Evolutionary conservation across 768 basidiomycete genomes (phyloP), one percentile per base, ranked within the genome.

Genomic region (Fomitopsis pulvina): DNA sequence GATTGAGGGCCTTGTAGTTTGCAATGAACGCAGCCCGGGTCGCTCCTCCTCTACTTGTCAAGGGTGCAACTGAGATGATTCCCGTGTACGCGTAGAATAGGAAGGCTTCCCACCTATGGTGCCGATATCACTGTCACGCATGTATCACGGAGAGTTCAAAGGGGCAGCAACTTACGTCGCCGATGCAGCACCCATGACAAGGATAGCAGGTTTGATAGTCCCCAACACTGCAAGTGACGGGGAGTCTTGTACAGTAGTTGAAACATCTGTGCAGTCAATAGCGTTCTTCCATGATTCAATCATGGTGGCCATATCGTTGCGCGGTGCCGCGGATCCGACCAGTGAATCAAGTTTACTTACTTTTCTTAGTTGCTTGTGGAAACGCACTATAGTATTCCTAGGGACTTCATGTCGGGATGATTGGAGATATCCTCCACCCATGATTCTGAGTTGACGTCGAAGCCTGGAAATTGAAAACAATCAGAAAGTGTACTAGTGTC

Each of bases 81-180:
- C 52, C 55, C 11, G 53, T 52, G 46, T 53, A 60, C 1, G 53
- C n/a, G 40, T 59, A 63, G 50, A 55, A 61, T 0, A 63, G 18
- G 37, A 63, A 53, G 0, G 59, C 47, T 37, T 14, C 34, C 34
- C 30, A 32, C 16, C 30, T 32, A n/a, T n/a, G n/a, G n/a, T n/a
- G n/a, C n/a, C n/a, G n/a, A n/a, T n/a, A n/a, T n/a, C n/a, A n/a
- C n/a, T n/a, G n/a, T n/a, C n/a, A n/a, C n/a, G n/a, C n/a, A n/a
- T n/a, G n/a, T n/a, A n/a, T n/a, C n/a, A n/a, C n/a, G n/a, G n/a
- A n/a, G n/a, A n/a, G n/a, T n/a, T n/a, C n/a, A n/a, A n/a, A n/a
- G n/a, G n/a, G n/a, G n/a, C n/a, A n/a, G n/a, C n/a, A 32, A 16
- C 34, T 6, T 16, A 37, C 34, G 34, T 37, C 14, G 34, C 14